Percentiles rank a stretch among this genome's conserved stretches.
Conservation (phyloP, 805 yeast species). For the Candida easanensis region DNA sequence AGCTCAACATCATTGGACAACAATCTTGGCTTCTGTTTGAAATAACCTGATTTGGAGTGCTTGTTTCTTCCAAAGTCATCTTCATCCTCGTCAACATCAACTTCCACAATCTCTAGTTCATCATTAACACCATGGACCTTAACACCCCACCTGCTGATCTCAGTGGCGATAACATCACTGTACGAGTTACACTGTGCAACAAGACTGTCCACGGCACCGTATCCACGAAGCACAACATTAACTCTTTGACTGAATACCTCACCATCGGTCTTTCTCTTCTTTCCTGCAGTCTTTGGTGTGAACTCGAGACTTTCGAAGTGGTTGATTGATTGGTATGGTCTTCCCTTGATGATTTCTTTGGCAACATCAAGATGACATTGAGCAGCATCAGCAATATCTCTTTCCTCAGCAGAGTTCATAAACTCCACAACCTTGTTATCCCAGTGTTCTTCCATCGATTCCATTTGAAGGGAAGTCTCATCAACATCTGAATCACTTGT, state of each 20-base stretch:
- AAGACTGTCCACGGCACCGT: conserved; percentile 91
- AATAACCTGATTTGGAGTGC: conserved; percentile 37
- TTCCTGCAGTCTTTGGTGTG: conserved; percentile 33
- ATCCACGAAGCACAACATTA: conserved; percentile 72
- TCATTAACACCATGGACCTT: conserved; percentile 59
- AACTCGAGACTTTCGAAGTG: conserved; percentile 60
- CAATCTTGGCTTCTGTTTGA: conserved; percentile 68
- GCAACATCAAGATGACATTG: conserved; percentile 68
- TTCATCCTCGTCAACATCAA: conserved; percentile 32
- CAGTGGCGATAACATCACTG: conserved; percentile 66
- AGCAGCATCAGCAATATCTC: conserved; percentile 79
- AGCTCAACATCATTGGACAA: conserved; percentile 62
- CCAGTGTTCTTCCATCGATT: conserved; percentile 36
- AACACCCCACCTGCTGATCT: conserved; percentile 89
- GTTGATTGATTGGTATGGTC: conserved; percentile 68
- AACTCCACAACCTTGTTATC: conserved; percentile 71
- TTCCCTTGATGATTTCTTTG: conserved; percentile 51
- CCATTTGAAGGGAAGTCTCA: conserved; percentile 28
- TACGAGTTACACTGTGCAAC: conserved; percentile 78
- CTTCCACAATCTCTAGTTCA: conserved; percentile 64
- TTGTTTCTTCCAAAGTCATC: conserved; percentile 29
- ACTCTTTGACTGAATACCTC: conserved; percentile 71
- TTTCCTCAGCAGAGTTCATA: conserved; percentile 69
- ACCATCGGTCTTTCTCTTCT: conserved; percentile 56
- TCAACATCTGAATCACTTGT: conserved; percentile 51